Evolutionary conservation across 1,284 basidiomycete genomes (phyloP), one percentile per base, ranked within the genome.

Genomic region (Abortiporus biennis): DNA sequence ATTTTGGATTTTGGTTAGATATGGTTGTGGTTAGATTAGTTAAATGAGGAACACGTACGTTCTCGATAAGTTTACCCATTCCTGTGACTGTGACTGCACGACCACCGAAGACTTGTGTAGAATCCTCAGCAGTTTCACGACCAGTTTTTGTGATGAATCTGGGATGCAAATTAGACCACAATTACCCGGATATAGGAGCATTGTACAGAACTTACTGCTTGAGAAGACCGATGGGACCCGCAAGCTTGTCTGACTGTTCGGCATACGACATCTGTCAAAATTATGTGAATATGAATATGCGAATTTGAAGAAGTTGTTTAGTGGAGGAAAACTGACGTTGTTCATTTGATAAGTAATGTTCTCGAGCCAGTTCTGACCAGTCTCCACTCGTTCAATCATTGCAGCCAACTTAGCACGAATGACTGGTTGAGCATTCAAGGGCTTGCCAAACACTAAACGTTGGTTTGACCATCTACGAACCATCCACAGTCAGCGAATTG

Each of bases 311-410:
- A 27, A 27, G 9, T 19, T 20, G 6, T 25, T 15, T 34, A 41
- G 30, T 30, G 30, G 29, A 20, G 23, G 31, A 4, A 22, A 62
- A 56, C 71, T 31, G 56, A 92, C 89, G 59, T 93, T 83, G 64
- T 85, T 89, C 92, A 95, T 96, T 62, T 96, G 92, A 59, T 85
- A 79, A 1, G 93, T 95, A 40, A 95, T 71, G 38, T 68, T 75
- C 68, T 97, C 94, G 24, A 94, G 74, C 92, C 92, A 97, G 42
- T 81, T 80, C 60, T 96, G 93, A 43, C 78, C 80, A 0, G 86
- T 79, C 65, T 97, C 93, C 35, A 90, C 78, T 42, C 92, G 83
- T 41, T 87, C 82, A 44, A 97, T 93, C 88, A 96, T 93, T 44
- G 68, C 65, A 1, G 88, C 91, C 24, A 96, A 72, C 69, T 93